Conservation (phyloP, 2,329 filamentous ascomycete genomes). For the Acarospora socialis region DNA sequence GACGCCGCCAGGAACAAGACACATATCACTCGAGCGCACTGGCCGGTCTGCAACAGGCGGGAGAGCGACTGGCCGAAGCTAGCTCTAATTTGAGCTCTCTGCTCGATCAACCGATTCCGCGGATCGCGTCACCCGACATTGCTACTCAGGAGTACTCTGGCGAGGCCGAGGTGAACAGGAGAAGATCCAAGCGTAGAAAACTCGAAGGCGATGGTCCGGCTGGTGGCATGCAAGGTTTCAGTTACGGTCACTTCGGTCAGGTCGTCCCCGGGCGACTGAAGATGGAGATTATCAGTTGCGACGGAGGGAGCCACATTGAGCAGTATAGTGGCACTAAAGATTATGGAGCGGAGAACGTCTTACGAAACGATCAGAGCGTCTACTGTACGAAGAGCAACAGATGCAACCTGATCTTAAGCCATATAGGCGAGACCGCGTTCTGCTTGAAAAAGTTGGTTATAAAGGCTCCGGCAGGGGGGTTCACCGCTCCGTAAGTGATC, state of each 20-base stretch:
- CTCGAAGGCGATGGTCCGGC: constrained; percentile 48
- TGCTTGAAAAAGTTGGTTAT: constrained; percentile 75
- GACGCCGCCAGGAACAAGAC: constrained; percentile 1
- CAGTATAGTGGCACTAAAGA: constrained; percentile 32
- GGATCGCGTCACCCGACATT: constrained; percentile 16
- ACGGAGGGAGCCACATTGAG: constrained; percentile 58
- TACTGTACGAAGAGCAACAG: constrained; percentile 82
- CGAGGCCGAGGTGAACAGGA: constrained; percentile 26
- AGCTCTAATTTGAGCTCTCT: constrained; percentile 15
- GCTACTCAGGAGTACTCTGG: constrained; percentile 12
- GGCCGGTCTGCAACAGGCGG: constrained; percentile 10
- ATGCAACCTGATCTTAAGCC: constrained; percentile 75
- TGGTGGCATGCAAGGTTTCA: constrained; percentile 41
- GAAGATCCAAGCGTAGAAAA: constrained; percentile 52
- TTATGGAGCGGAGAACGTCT: constrained; percentile 65
- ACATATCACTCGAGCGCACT: constrained; percentile 1
- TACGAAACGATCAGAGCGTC: constrained; percentile 67
- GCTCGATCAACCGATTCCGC: constrained; percentile 18
- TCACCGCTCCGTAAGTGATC: constrained; percentile 65
- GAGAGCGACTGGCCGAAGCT: constrained; percentile 13
- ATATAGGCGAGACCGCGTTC: constrained; percentile 69
- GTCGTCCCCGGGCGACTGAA: constrained; percentile 66
- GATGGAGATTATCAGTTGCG: constrained; percentile 83
- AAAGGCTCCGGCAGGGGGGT: constrained; percentile 66
- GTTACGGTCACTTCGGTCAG: constrained; percentile 77